Evolutionary conservation across 2,329 filamentous ascomycete genomes (phyloP), one percentile per base, ranked within the genome.

Genomic region (Aspergillus luchuensis): DNA sequence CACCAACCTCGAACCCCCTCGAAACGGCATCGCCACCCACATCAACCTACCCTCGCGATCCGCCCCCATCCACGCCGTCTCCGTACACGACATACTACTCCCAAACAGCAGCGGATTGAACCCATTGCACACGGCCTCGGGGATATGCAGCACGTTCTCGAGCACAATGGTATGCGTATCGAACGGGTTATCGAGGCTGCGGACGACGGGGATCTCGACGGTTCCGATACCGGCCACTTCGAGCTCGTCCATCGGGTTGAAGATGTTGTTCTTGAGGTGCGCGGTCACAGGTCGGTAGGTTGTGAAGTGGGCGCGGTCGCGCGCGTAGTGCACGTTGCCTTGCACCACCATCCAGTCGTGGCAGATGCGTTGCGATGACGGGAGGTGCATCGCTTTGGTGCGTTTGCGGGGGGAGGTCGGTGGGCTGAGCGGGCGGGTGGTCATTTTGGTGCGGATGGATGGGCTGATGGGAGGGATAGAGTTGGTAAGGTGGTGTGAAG

Each of bases 311-410:
- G 67, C 65, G 38, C 64, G 64, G 56, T 76, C 72, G 56, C 72
- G 67, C 33, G 73, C 74, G 56, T 76, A 69, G 61, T 76, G 73
- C 52, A 66, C 64, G 60, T 74, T 74, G 10, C 69, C 69, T 21
- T 62, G 62, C 10, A 69, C 63, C 38, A 72, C 57, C 69, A 72
- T 68, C 70, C 70, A 19, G 67, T 71, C 68, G 74, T 76, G 33
- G 71, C 65, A 61, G 80, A 80, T 2, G 67, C 69, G 23, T 72
- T 75, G 10, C 80, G 70, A 54, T 75, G 79, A 1, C 67, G 66
- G 23, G 3, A 58, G 47, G 47, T 19, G 15, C 3, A 28, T 28
- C 11, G 47, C 47, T 28, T 28, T 30, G 23, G 25, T 50, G 47
- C 47, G 47, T 30, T 50, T 50, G 23, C 23, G 25, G 47, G 47